phyloP scores from a whole-genome alignment of 1,139 yeast species.

The Pichia sp. region DNA sequence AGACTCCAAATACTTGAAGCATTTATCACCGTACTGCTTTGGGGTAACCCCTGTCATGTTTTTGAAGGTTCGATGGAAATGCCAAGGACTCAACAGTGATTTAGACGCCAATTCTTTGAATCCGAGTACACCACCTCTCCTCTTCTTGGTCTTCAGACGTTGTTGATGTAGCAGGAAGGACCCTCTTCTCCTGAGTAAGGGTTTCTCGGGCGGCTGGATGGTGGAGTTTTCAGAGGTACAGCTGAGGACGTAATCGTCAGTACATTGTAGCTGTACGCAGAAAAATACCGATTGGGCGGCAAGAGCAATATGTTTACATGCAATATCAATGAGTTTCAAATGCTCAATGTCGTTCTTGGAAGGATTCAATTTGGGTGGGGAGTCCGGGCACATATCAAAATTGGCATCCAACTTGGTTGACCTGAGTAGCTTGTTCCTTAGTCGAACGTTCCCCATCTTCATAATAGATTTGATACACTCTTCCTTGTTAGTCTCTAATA shows the following conservation, averaged over 20 bases:
- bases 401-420: not conserved
- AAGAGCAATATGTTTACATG: conserved; percentile 76
- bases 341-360: conserved; percentile 63
- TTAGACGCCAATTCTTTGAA: conserved; percentile 84
- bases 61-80: conserved; percentile 83
- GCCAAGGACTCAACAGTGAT: conserved; percentile 87
- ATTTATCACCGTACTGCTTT: conserved; percentile 81
- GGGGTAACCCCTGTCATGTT: conserved; percentile 83
- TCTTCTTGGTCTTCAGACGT: conserved; percentile 40
- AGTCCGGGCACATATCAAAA: not conserved
- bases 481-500: conserved; percentile 42
- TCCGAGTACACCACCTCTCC: conserved; percentile 85
- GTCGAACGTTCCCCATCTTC: conserved; percentile 12
- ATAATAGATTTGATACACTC: conserved; percentile 18
- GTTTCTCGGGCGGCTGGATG: too few relatives aligned
- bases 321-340: conserved; percentile 63
- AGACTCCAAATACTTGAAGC: conserved; percentile 49
- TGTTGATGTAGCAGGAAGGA: conserved; percentile 11
- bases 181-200: too few relatives aligned
- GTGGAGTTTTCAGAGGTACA: too few relatives aligned
- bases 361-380: conserved; percentile 4
- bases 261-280: conserved; percentile 28
- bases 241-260: not conserved
- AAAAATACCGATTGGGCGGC: conserved; percentile 51
- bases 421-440: conserved; percentile 17